A percentile compares a stretch with the other conserved stretches of the same genome.
phyloP scores from a whole-genome alignment of 1,284 basidiomycete genomes.

The Malassezia sp. region DNA sequence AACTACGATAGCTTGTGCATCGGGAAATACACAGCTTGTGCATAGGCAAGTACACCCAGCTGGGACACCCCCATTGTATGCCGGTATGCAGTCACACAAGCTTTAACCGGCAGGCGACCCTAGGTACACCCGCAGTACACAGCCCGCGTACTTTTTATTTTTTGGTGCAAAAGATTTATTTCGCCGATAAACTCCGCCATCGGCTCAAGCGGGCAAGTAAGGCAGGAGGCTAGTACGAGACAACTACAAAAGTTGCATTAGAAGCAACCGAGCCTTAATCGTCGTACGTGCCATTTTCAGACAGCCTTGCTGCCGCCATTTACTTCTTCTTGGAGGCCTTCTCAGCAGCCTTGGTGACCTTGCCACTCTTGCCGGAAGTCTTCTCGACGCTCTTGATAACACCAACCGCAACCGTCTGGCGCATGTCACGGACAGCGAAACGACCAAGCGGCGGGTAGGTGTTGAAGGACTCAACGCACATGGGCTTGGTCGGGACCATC shows the following conservation, averaged over 20 bases:
- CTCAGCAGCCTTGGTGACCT: conserved; percentile 87
- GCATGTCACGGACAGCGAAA: conserved; percentile 59
- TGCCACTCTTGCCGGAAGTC: conserved; percentile 33
- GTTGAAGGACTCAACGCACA: conserved; percentile 95
- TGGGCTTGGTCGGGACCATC: conserved; percentile 89
- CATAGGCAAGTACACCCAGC: too few species aligned
- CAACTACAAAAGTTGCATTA: not conserved
- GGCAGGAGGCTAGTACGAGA: conserved; percentile 4
- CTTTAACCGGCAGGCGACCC: too few species aligned
- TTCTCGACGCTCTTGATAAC: conserved; percentile 62
- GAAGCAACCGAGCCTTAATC: not conserved
- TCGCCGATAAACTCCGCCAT: conserved; percentile 16
- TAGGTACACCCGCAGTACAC: too few species aligned
- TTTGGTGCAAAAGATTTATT: not conserved
- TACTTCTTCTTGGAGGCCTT: conserved; percentile 57
- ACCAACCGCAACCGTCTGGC: conserved; percentile 61
- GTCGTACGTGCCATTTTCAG: conserved; percentile 7
- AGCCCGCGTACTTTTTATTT: too few species aligned
- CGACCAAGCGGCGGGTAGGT: conserved; percentile 99
- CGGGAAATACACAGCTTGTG: too few species aligned
- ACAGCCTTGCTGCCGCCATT: conserved; percentile 15
- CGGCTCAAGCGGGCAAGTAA: conserved; percentile 9
- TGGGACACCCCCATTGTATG: too few species aligned
- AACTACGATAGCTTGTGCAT: too few species aligned
- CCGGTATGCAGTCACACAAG: too few species aligned